Conservation (phyloP, 257 asterid genomes). For the Capsicum rhomboideum region DNA sequence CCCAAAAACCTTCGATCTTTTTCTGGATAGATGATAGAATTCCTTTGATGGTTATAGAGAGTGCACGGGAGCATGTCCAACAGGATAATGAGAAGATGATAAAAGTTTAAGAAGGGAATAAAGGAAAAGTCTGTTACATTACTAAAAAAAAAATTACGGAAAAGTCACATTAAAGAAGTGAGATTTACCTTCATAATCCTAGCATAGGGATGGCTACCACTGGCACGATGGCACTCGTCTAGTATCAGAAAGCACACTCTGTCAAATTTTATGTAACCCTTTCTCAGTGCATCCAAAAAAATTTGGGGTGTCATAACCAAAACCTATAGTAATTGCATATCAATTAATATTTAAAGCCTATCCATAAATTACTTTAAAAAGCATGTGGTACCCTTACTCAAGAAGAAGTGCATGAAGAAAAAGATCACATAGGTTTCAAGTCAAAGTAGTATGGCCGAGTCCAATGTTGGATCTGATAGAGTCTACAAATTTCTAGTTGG, state of each 20-base stretch:
- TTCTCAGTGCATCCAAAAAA: slow-evolving; percentile 62
- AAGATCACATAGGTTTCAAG: not conserved
- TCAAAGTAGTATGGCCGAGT: not conserved
- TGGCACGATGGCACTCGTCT: slow-evolving; percentile 79
- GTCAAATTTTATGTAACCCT: slow-evolving; percentile 44
- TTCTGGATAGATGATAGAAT: slow-evolving; percentile 42
- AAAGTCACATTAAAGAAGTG: not conserved
- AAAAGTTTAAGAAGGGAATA: not conserved
- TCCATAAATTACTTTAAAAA: not conserved
- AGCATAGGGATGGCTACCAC: slow-evolving; percentile 84
- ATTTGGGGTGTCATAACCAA: slow-evolving; percentile 94
- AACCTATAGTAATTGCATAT: slow-evolving; percentile 30
- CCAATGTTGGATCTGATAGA: not conserved
- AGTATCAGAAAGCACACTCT: slow-evolving; percentile 48
- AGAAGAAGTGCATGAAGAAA: not conserved
- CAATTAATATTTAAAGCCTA: not conserved
- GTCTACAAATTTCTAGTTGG: not conserved
- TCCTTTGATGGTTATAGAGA: slow-evolving; percentile 36
- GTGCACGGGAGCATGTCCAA: not conserved
- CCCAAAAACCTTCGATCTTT: slow-evolving; percentile 68
- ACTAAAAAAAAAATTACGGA: not conserved
- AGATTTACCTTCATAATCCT: slow-evolving; percentile 64
- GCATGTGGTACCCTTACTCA: not conserved
- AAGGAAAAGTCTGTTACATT: not conserved
- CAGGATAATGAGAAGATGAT: not conserved